Conservation (phyloP, 345 rosid genomes). For the Nephelium lappaceum region DNA sequence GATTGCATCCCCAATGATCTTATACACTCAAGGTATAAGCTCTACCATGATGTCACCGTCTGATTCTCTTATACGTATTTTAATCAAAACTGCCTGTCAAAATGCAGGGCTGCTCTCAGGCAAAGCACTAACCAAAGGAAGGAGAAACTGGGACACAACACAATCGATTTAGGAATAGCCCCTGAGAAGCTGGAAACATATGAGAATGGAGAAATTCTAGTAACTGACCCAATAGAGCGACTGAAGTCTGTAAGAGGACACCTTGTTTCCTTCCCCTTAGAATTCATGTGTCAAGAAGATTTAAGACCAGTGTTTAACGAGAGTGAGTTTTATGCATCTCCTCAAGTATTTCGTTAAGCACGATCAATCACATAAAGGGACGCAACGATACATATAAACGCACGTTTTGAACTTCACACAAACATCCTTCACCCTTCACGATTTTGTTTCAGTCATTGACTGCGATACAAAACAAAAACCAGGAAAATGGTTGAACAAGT, state of each 20-base stretch:
- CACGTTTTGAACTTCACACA: neutral
- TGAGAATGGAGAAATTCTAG: conserved; percentile 27
- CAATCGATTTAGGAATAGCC: conserved; percentile 85
- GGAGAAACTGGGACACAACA: conserved; percentile 71
- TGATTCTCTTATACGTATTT: neutral
- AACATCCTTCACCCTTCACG: neutral
- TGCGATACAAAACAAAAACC: neutral
- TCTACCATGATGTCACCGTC: neutral
- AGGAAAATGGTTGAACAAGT: conserved; percentile 2
- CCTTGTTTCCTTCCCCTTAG: conserved; percentile 80
- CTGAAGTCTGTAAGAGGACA: conserved; percentile 59
- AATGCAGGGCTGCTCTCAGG: conserved; percentile 67
- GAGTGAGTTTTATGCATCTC: conserved; percentile 80
- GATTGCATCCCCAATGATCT: conserved; percentile 81
- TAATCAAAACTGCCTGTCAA: conserved; percentile 1
- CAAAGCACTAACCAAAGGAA: conserved; percentile 55
- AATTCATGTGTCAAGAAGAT: conserved; percentile 84
- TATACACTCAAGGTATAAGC: conserved; percentile 61
- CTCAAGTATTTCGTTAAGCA: conserved; percentile 69
- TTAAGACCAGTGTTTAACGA: conserved; percentile 77
- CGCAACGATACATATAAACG: neutral
- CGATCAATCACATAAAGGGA: neutral
- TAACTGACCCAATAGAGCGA: conserved; percentile 51
- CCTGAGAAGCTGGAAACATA: conserved; percentile 49
- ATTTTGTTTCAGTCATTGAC: neutral